Percentiles rank a stretch among this genome's conserved stretches.
Conservation (phyloP, 495 filamentous ascomycete genomes). For the Penicillium ochrochloron region DNA sequence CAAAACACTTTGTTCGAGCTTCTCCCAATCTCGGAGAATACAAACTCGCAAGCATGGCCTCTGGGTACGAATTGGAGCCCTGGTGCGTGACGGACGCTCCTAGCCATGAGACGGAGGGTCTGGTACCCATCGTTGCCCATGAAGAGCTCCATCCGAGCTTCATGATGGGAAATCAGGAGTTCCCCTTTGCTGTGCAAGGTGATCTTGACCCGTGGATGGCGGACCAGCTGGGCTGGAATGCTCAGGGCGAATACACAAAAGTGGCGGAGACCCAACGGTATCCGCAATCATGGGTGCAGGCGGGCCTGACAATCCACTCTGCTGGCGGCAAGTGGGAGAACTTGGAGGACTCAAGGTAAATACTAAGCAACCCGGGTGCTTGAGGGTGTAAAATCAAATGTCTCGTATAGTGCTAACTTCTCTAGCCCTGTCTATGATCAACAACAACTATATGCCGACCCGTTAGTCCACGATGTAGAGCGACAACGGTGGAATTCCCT, state of each 20-base stretch:
- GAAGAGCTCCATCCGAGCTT: conserved; percentile 9
- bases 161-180: background rate
- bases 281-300: conserved; percentile 19
- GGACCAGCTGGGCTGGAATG: conserved; percentile 13
- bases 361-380: background rate
- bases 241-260: conserved; percentile 6
- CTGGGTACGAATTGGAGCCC: conserved; percentile 4
- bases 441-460: conserved; percentile 8
- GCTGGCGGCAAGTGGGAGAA: conserved; percentile 1
- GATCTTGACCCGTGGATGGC: conserved; percentile 14
- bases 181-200: background rate
- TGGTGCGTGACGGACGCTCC: background rate
- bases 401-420: background rate
- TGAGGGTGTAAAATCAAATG: background rate
- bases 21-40: background rate
- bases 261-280: conserved; percentile 15
- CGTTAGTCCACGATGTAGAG: conserved; percentile 7
- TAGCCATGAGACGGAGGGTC: background rate
- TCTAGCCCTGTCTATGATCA: background rate
- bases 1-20: background rate
- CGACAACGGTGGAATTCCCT: conserved; percentile 28
- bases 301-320: conserved; percentile 21
- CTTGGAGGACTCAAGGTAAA: background rate
- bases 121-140: conserved; percentile 8
- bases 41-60: conserved; percentile 1